These are phyloP conservation scores for Zelopaecilomyces penicillatus DNA, from an alignment of 2,329 filamentous ascomycete genomes.

Conservation along the genomic window DNA sequence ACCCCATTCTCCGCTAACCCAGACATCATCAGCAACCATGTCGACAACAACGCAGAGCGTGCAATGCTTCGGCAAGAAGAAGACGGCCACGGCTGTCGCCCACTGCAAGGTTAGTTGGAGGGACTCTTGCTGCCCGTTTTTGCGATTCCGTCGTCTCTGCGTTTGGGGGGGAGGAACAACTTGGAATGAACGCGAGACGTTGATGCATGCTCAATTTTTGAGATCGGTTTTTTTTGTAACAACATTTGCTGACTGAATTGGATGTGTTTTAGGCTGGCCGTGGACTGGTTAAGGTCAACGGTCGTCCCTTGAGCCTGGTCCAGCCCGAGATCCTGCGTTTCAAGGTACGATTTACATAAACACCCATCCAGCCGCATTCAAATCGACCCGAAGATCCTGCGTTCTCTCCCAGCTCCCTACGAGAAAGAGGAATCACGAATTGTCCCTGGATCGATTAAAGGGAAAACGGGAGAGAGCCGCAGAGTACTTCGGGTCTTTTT, in stretches of 20 bases:
- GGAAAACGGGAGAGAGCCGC: neutral
- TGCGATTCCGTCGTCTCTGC: neutral
- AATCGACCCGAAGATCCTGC: too few relatives aligned
- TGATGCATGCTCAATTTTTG: too few relatives aligned
- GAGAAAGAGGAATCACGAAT: neutral
- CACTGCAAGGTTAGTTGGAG: conserved; percentile 70
- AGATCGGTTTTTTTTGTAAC: too few relatives aligned
- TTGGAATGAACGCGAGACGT: neutral
- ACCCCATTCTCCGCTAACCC: conserved; percentile 3
- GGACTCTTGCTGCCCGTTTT: too few relatives aligned
- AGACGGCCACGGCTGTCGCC: conserved; percentile 81
- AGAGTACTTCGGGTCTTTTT: neutral
- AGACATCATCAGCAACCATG: conserved; percentile 50
- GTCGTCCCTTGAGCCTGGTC: conserved; percentile 86
- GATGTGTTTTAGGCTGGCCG: conserved; percentile 28
- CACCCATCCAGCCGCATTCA: neutral
- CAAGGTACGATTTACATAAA: conserved; percentile 56
- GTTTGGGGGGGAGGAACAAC: neutral
- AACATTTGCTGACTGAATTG: neutral
- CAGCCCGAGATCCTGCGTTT: conserved; percentile 96
- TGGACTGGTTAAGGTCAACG: conserved; percentile 98
- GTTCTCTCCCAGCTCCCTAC: neutral
- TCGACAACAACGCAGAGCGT: conserved; percentile 69
- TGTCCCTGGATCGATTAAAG: neutral
- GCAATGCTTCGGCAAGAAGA: conserved; percentile 99